Percentiles rank a stretch among this genome's conserved stretches.
Conservation (phyloP, 495 filamentous ascomycete species). For the Penicillium canariense region DNA sequence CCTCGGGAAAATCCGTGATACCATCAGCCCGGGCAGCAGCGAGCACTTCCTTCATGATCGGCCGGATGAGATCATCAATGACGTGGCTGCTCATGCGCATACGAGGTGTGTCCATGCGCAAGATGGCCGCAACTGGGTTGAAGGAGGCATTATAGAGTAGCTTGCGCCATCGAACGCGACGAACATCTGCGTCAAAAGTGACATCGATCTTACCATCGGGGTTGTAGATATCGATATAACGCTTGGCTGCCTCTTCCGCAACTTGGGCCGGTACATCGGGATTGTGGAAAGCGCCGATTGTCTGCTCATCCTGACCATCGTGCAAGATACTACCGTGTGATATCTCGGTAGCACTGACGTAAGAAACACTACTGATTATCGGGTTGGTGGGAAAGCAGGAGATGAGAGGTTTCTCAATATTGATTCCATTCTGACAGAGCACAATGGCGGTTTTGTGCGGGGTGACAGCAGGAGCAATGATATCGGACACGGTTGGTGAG, state of each 20-base stretch:
- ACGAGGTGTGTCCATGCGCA: conserved; percentile 11
- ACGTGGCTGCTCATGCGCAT: conserved; percentile 10
- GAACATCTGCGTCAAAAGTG: conserved; percentile 34
- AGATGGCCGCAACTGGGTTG: conserved; percentile 12
- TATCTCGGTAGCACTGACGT: conserved; percentile 50
- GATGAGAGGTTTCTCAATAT: conserved; percentile 58
- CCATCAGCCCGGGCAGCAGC: conserved; percentile 22
- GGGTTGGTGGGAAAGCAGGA: conserved; percentile 49
- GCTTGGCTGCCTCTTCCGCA: conserved; percentile 27
- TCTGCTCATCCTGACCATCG: conserved; percentile 36
- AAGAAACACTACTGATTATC: conserved; percentile 50
- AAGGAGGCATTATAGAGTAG: conserved; percentile 25
- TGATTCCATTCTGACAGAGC: conserved; percentile 62
- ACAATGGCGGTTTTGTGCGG: conserved; percentile 49
- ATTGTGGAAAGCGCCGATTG: conserved; percentile 47
- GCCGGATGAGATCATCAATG: conserved; percentile 11
- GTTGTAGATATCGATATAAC: conserved; percentile 41
- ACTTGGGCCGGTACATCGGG: conserved; percentile 14
- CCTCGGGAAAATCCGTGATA: conserved; percentile 30
- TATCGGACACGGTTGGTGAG: conserved; percentile 23
- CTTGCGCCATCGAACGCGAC: conserved; percentile 42
- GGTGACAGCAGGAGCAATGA: conserved; percentile 53
- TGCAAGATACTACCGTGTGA: conserved; percentile 45
- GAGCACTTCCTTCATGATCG: conserved; percentile 17
- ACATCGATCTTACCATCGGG: conserved; percentile 27